These are phyloP conservation scores for Mucor racemosus DNA, from an alignment of 371 early-diverging fungal genomes.

Conservation along the genomic window DNA sequence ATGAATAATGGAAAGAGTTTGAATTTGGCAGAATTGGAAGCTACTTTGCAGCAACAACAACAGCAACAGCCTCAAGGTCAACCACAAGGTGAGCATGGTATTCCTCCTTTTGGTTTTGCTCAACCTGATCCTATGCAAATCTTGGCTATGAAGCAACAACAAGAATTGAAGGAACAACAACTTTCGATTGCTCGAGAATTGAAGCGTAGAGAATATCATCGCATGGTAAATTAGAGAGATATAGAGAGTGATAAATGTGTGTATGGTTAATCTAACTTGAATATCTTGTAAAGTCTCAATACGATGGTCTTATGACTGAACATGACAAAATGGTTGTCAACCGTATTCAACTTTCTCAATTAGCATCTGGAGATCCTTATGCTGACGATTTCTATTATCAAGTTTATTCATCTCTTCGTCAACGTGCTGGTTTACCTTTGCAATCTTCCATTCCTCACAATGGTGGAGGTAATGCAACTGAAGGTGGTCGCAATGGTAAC, in stretches of 20 bases:
- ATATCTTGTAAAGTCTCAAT: conserved; percentile 59
- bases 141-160: conserved; percentile 36
- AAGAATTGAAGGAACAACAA: conserved; percentile 37
- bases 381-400: conserved; percentile 95
- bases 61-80: conserved; percentile 10
- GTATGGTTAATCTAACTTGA: background rate
- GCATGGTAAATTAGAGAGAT: conserved; percentile 34
- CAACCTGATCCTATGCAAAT: conserved; percentile 35
- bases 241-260: background rate
- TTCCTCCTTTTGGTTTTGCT: conserved; percentile 30
- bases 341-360: conserved; percentile 90
- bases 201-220: conserved; percentile 50
- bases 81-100: conserved; percentile 8
- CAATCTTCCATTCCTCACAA: conserved; percentile 19
- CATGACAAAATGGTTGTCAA: conserved; percentile 92
- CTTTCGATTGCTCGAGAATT: conserved; percentile 43
- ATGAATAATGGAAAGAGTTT: conserved; percentile 47
- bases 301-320: conserved; percentile 89
- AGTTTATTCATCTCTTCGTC: conserved; percentile 80
- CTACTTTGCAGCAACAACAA: conserved; percentile 50
- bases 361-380: conserved; percentile 89
- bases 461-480: conserved; percentile 2
- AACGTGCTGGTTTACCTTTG: conserved; percentile 58
- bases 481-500: conserved; percentile 6
- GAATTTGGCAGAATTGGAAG: conserved; percentile 76